Evolutionary conservation across 768 basidiomycete genomes (phyloP), one percentile per base, ranked within the genome.

Genomic region (Boletus subcaerulescens): DNA sequence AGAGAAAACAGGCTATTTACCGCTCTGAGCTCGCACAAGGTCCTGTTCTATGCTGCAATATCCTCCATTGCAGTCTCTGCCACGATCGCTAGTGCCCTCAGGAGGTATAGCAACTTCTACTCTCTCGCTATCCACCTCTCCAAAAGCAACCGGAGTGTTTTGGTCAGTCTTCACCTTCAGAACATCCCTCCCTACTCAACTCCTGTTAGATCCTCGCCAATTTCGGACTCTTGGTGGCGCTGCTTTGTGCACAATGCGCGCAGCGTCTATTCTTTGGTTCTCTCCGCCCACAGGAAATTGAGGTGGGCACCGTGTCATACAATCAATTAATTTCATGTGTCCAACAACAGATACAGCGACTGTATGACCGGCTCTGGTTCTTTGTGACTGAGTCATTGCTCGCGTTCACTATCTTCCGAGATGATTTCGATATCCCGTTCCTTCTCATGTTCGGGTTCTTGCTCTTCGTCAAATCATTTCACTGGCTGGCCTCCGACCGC

Each of bases 351-450:
- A 29, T 32, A 17, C 66, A 99, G 96, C 88, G 95, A 29, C 79
- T 99, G 2, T 97, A 98, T 70, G 96, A 98, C 68, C 82, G 92
- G 59, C 82, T 93, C 31, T 98, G 97, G 96, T 94, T 95, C 75
- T 97, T 97, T 73, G 82, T 98, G 47, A 98, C 97, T 2, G 97
- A 99, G 70, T 95, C 93, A 8, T 77, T 99, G 35, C 77, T 99
- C 48, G 96, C 97, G 1, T 89, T 98, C 68, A 97, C 97, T 35
- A 98, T 98, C 61, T 99, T 99, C 74, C 82, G 94, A 55, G 92
- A 95, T 71, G 92, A 93, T 70, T 94, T 96, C 68, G 92, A 95
- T 71, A 81, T 87, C n/a, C 83, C 86, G 4, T 98, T 98, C 68
- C 88, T 88, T 43, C 74, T 94, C 61, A 93, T 96, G 87, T 98